These are phyloP conservation scores for Cladosporium oxysporum DNA, from an alignment of 2,329 filamentous ascomycete species.

Conservation along the genomic window DNA sequence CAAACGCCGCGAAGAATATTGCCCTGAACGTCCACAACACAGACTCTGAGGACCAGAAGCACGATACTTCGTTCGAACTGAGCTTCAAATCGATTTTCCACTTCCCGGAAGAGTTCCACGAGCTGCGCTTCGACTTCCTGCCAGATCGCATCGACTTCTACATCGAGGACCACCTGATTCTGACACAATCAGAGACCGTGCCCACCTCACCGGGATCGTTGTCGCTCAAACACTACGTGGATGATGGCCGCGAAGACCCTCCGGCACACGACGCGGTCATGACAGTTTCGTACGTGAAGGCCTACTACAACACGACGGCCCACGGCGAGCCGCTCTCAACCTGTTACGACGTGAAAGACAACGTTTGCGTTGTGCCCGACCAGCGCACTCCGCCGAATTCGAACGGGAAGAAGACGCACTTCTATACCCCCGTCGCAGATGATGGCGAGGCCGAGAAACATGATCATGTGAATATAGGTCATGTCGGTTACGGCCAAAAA, in stretches of 20 bases:
- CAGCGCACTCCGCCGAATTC: slow-evolving; percentile 24
- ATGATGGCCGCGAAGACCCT: slow-evolving; percentile 73
- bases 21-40: slow-evolving; percentile 76
- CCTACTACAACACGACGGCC: slow-evolving; percentile 70
- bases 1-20: slow-evolving; percentile 52
- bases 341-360: background rate
- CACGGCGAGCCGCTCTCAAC: background rate
- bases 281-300: slow-evolving; percentile 70
- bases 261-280: slow-evolving; percentile 63
- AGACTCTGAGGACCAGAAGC: slow-evolving; percentile 47
- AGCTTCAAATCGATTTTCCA: slow-evolving; percentile 32
- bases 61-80: background rate
- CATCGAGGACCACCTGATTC: slow-evolving; percentile 63
- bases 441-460: background rate
- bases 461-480: background rate
- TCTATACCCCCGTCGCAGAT: slow-evolving; percentile 15
- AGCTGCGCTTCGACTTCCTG: slow-evolving; percentile 78
- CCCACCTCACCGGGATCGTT: slow-evolving; percentile 65
- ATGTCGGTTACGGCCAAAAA: slow-evolving; percentile 17
- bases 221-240: slow-evolving; percentile 70
- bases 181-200: slow-evolving; percentile 47
- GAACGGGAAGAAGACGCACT: slow-evolving; percentile 23
- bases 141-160: slow-evolving; percentile 66
- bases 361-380: slow-evolving; percentile 26
- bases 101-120: slow-evolving; percentile 67